Percentiles rank a stretch among this genome's conserved stretches.
Evolutionary conservation across 129 eudicot genomes (phyloP).

Genomic region (Kitagawia praeruptora): DNA sequence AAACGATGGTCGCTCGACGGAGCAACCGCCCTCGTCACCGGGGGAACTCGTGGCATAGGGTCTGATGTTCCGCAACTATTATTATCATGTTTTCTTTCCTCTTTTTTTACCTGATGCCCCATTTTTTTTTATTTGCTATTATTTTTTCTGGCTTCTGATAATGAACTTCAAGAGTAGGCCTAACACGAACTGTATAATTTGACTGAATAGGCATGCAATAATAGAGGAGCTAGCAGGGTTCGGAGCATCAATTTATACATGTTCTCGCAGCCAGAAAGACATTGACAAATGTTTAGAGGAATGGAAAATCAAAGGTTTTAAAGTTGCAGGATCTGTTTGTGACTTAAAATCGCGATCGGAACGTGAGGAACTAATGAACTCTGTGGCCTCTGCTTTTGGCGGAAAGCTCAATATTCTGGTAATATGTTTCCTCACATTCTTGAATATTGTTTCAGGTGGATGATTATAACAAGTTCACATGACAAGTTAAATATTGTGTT

Average conservation of each 20-base stretch:
- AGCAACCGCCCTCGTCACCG: conserved; percentile 42
- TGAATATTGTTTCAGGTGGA: neutral
- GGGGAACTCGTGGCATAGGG: conserved; percentile 53
- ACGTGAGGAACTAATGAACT: conserved; percentile 27
- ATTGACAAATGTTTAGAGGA: conserved; percentile 26
- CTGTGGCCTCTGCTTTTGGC: conserved; percentile 14
- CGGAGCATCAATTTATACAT: conserved; percentile 30
- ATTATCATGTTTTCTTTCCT: no score
- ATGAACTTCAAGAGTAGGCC: neutral
- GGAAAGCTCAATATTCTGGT: conserved; percentile 46
- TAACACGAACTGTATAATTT: neutral
- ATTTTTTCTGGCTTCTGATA: neutral
- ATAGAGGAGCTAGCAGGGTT: conserved; percentile 26
- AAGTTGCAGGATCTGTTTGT: conserved; percentile 34
- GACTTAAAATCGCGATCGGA: conserved; percentile 24
- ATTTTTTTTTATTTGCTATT: no score
- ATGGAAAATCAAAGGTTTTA: conserved; percentile 39
- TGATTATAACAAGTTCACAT: neutral
- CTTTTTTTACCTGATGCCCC: no score
- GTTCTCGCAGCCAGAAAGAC: conserved; percentile 37
- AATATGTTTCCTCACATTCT: neutral
- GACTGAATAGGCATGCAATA: conserved; percentile 14
- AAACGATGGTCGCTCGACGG: conserved; percentile 43
- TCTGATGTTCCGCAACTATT: neutral
- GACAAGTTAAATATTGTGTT: neutral